Conservation (phyloP, 805 yeast species). For the Kodamaea fukazawae region DNA sequence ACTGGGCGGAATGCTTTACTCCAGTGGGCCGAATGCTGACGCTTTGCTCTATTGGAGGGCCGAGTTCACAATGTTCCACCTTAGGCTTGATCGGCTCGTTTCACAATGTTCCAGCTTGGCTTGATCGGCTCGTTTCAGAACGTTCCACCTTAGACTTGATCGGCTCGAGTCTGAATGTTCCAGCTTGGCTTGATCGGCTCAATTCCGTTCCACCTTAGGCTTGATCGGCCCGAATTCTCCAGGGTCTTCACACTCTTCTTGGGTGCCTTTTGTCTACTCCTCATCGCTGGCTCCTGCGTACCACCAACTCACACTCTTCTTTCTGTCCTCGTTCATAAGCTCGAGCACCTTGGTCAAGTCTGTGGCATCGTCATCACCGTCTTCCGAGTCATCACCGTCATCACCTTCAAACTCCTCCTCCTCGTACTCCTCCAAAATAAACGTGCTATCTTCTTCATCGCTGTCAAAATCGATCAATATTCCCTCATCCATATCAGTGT, state of each 20-base stretch:
- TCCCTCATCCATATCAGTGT: conserved; percentile 13
- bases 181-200: too few species aligned
- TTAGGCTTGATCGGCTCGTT: too few species aligned
- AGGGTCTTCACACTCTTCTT: not conserved
- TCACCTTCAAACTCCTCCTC: conserved; percentile 6
- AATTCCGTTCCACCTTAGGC: too few species aligned
- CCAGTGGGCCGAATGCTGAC: too few species aligned
- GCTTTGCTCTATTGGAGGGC: too few species aligned
- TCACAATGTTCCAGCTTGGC: too few species aligned
- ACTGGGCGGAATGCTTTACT: too few species aligned
- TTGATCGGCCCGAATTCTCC: too few species aligned
- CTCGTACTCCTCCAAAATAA: not conserved
- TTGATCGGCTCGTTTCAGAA: too few species aligned
- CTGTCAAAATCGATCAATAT: conserved; percentile 15
- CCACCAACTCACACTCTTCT: conserved; percentile 6
- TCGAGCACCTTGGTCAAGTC: conserved; percentile 10
- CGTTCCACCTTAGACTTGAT: too few species aligned
- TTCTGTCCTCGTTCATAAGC: conserved; percentile 8
- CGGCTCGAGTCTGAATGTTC: too few species aligned
- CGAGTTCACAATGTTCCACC: too few species aligned
- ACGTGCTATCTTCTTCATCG: conserved; percentile 14
- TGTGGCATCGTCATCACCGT: conserved; percentile 9
- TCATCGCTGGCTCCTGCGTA: conserved; percentile 8
- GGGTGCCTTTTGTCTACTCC: conserved; percentile 1
- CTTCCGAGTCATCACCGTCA: conserved; percentile 8